Conservation (phyloP, 2,329 filamentous ascomycete species). For the Nectriaceae sp. region DNA sequence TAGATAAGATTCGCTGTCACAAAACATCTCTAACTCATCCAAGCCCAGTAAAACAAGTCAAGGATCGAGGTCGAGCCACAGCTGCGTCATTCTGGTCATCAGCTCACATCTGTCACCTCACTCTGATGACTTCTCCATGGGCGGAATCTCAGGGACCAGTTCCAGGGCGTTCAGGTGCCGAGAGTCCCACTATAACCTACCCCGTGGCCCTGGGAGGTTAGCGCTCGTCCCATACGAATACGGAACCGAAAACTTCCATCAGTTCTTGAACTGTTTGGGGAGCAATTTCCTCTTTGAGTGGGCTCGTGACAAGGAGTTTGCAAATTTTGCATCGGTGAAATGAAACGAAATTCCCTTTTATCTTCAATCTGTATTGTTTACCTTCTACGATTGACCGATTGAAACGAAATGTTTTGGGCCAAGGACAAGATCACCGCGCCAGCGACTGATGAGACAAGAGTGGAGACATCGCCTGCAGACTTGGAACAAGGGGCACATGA, state of each 20-base stretch:
- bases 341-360: too few relatives aligned
- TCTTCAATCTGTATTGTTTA: too few relatives aligned
- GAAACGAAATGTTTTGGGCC: constrained; percentile 11
- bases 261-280: neutral
- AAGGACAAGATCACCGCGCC: constrained; percentile 9
- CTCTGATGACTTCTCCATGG: too few relatives aligned
- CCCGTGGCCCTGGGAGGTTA: neutral
- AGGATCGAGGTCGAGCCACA: too few relatives aligned
- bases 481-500: constrained; percentile 15
- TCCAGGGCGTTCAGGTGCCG: neutral
- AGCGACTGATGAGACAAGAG: constrained; percentile 20
- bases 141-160: neutral
- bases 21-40: too few relatives aligned
- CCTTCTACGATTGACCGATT: neutral
- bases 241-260: neutral
- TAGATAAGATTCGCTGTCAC: too few relatives aligned
- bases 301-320: neutral
- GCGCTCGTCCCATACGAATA: neutral
- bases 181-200: neutral
- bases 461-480: constrained; percentile 18
- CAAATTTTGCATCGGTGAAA: too few relatives aligned
- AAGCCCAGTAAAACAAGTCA: too few relatives aligned
- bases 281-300: neutral
- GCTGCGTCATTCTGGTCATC: too few relatives aligned
- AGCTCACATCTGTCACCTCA: too few relatives aligned